Conservation (phyloP, 306 rosid species). For the Casuarina glauca region DNA sequence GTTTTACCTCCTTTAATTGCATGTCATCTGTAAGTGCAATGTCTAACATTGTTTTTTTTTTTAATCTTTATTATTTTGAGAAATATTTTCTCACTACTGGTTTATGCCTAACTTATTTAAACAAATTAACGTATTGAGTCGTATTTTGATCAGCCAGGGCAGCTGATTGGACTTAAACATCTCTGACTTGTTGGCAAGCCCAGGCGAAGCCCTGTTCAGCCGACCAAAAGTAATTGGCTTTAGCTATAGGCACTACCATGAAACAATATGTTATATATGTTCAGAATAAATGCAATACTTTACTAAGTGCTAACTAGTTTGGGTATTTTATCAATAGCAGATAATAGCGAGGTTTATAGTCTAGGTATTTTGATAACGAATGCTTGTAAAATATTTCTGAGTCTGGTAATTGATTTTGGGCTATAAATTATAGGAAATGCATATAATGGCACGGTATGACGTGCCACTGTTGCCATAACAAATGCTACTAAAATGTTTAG, state of each 20-base stretch:
- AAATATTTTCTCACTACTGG: background rate
- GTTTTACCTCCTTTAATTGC: background rate
- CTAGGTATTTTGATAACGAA: background rate
- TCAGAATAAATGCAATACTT: background rate
- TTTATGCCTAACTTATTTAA: background rate
- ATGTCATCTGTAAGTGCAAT: background rate
- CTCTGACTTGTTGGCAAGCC: constrained; percentile 2
- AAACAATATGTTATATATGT: background rate
- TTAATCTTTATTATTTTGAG: background rate
- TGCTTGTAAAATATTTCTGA: background rate
- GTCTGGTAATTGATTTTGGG: background rate
- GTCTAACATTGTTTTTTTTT: background rate
- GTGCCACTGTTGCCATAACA: background rate
- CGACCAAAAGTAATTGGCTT: background rate
- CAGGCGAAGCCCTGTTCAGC: constrained; percentile 1
- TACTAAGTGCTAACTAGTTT: background rate
- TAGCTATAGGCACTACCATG: background rate
- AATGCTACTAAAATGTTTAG: background rate
- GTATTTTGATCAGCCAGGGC: background rate
- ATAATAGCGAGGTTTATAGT: background rate
- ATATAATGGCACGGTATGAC: background rate
- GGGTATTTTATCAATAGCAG: background rate
- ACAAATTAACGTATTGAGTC: background rate
- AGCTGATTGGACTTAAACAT: background rate
- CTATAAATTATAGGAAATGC: background rate